Evolutionary conservation across 1,139 yeast genomes (phyloP).

Genomic region (Suhomyces maxii): DNA sequence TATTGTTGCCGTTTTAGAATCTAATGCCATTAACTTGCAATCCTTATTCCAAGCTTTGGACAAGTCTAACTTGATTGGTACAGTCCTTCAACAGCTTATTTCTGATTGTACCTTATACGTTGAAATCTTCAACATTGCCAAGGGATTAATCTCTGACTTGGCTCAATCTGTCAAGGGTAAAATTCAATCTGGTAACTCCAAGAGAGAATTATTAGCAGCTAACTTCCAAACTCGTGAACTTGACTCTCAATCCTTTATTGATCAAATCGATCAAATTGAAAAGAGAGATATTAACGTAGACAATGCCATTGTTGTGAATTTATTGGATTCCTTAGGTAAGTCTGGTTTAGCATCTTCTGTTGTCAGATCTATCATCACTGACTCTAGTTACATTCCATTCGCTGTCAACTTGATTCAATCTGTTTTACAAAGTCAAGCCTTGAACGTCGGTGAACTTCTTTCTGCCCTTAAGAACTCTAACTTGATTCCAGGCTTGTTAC

Average conservation of each 20-base stretch:
- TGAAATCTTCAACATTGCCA: constrained; percentile 36
- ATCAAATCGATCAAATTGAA: constrained; percentile 8
- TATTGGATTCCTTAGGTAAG: constrained; percentile 41
- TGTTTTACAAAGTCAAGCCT: constrained; percentile 32
- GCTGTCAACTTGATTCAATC: constrained; percentile 35
- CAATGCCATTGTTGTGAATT: constrained; percentile 34
- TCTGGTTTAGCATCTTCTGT: constrained; percentile 48
- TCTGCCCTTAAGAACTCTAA: constrained; percentile 38
- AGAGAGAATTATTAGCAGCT: constrained; percentile 19
- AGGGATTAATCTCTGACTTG: constrained; percentile 28
- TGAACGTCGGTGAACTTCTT: constrained; percentile 29
- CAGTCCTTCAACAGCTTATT: constrained; percentile 40
- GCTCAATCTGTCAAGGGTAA: constrained; percentile 29
- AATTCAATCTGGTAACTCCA: constrained; percentile 22
- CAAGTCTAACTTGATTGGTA: constrained; percentile 38
- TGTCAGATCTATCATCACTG: constrained; percentile 42
- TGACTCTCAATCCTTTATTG: constrained; percentile 7
- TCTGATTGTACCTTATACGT: constrained; percentile 44
- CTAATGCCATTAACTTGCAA: constrained; percentile 34
- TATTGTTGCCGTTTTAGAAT: constrained; percentile 32
- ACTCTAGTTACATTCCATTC: constrained; percentile 38
- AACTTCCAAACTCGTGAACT: constrained; percentile 6
- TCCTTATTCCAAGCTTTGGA: constrained; percentile 41
- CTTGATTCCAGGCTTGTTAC: constrained; percentile 38
- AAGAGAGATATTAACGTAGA: constrained; percentile 24